Conservation (phyloP, 768 basidiomycete genomes). For the Hygrocybe coccinea region DNA sequence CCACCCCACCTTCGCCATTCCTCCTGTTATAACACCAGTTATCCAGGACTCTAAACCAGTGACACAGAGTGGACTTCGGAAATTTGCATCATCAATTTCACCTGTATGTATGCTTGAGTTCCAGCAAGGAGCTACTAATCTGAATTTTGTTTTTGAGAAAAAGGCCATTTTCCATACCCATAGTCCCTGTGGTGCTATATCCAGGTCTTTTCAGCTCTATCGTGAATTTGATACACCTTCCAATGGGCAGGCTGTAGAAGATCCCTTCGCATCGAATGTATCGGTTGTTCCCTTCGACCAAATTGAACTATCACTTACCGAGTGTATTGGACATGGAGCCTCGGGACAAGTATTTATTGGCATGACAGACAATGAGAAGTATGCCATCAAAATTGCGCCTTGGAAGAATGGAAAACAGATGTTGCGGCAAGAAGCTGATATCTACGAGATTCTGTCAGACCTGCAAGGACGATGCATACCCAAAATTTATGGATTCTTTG, state of each 20-base stretch:
- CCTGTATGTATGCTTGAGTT: slow-evolving; percentile 1
- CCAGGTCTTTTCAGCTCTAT: slow-evolving; percentile 1
- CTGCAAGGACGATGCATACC: background rate
- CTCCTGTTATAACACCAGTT: slow-evolving; percentile 1
- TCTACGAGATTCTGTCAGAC: slow-evolving; percentile 4
- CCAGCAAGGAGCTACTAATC: slow-evolving; percentile 3
- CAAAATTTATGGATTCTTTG: slow-evolving; percentile 3
- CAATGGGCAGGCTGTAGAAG: background rate
- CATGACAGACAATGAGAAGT: background rate
- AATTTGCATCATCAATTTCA: background rate
- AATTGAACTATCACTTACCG: slow-evolving; percentile 3
- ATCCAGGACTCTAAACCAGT: slow-evolving; percentile 1
- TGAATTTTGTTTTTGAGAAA: background rate
- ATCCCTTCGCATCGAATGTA: background rate
- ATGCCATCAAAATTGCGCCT: slow-evolving; percentile 3
- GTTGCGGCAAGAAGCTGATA: slow-evolving; percentile 5
- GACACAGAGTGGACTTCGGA: background rate
- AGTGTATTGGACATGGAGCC: slow-evolving; percentile 5
- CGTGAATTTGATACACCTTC: background rate
- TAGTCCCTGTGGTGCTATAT: slow-evolving; percentile 1
- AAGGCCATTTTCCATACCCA: slow-evolving; percentile 3
- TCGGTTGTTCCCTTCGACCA: slow-evolving; percentile 1
- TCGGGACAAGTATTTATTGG: slow-evolving; percentile 3
- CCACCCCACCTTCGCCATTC: slow-evolving; percentile 1
- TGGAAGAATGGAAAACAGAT: slow-evolving; percentile 3